These are phyloP conservation scores for Fusarium coicis DNA, from an alignment of 2,329 filamentous ascomycete genomes.

Conservation along the genomic window DNA sequence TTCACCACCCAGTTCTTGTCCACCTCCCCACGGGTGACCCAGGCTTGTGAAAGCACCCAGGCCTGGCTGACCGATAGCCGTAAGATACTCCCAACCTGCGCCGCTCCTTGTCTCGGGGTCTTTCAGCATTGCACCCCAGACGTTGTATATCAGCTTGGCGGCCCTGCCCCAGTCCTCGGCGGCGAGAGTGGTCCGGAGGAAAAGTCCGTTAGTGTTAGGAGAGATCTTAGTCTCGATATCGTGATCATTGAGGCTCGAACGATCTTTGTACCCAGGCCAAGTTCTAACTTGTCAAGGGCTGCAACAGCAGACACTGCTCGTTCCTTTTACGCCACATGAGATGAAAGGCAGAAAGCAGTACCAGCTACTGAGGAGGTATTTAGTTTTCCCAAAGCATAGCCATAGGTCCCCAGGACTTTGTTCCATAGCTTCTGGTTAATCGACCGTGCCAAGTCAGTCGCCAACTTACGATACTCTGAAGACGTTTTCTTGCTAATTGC, in stretches of 20 bases:
- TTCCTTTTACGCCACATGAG: neutral
- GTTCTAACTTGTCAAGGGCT: neutral
- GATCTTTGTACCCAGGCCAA: slow-evolving; percentile 7
- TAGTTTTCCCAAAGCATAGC: neutral
- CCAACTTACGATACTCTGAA: neutral
- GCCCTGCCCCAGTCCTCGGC: neutral
- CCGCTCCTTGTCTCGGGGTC: neutral
- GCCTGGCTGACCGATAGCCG: neutral
- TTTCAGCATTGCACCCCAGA: slow-evolving; percentile 13
- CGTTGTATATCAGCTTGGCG: neutral
- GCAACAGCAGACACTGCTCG: neutral
- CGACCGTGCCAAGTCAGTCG: neutral
- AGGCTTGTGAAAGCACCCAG: neutral
- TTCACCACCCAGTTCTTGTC: slow-evolving; percentile 5
- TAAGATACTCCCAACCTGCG: slow-evolving; percentile 8
- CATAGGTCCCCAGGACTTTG: slow-evolving; percentile 3
- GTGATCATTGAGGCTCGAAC: neutral
- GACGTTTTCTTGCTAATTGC: neutral
- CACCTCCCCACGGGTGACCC: slow-evolving; percentile 5
- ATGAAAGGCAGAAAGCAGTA: slow-evolving; percentile 4
- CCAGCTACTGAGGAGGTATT: slow-evolving; percentile 6
- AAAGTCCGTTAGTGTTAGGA: slow-evolving; percentile 7
- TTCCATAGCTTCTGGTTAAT: slow-evolving; percentile 8
- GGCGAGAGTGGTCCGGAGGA: slow-evolving; percentile 1
- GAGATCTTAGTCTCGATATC: slow-evolving; percentile 1